Conservation (phyloP, 768 basidiomycete species). For the Rhodocollybia butyracea region DNA sequence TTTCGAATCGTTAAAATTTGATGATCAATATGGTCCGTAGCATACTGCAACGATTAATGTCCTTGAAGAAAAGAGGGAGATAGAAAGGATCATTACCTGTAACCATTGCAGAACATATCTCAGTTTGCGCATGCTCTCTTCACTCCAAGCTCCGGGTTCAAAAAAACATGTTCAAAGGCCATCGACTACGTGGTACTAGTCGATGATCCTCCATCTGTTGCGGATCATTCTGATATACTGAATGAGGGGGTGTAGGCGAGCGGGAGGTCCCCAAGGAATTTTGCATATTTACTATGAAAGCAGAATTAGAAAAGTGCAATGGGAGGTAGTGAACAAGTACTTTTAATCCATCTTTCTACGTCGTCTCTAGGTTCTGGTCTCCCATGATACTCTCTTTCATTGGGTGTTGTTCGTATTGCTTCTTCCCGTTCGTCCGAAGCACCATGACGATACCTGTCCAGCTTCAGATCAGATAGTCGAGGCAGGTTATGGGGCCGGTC, state of each 20-base stretch:
- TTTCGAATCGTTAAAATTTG: conserved; percentile 83
- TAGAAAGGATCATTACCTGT: conserved; percentile 48
- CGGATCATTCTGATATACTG: background rate
- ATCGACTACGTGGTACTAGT: conserved; percentile 73
- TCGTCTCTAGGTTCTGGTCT: conserved; percentile 18
- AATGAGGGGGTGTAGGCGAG: conserved; percentile 4
- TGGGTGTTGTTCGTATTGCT: background rate
- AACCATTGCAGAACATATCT: conserved; percentile 89
- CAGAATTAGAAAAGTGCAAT: background rate
- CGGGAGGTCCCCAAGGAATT: conserved; percentile 6
- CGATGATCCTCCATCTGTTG: conserved; percentile 49
- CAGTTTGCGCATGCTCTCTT: conserved; percentile 84
- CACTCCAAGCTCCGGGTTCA: conserved; percentile 84
- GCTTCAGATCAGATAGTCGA: background rate
- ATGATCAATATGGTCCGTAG: conserved; percentile 81
- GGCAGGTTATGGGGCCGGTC: background rate
- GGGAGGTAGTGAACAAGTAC: conserved; percentile 18
- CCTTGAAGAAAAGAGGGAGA: background rate
- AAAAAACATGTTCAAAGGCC: conserved; percentile 82
- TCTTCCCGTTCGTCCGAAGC: background rate
- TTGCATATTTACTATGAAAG: background rate
- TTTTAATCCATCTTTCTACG: conserved; percentile 38
- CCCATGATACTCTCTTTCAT: conserved; percentile 9
- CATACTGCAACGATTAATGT: conserved; percentile 54
- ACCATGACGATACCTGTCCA: conserved; percentile 2